Conservation (phyloP, 2,329 filamentous ascomycete genomes). For the Fusarium sp. region DNA sequence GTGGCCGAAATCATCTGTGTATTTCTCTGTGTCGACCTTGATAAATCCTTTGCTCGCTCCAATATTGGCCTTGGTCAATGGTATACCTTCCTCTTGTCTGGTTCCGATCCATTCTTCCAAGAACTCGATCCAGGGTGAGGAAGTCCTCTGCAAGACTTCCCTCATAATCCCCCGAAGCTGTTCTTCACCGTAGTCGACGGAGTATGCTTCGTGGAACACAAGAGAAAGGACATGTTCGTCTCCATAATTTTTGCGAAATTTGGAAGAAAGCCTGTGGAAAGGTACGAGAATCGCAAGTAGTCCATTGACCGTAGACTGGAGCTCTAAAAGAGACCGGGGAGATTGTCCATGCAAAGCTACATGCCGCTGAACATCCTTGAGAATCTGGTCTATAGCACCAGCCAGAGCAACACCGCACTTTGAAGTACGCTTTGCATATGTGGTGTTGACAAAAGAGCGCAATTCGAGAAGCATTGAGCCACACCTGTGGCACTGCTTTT, state of each 20-base stretch:
- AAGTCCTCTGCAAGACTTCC: conserved; percentile 74
- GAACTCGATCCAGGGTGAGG: conserved; percentile 75
- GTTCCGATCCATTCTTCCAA: conserved; percentile 83
- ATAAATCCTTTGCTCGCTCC: conserved; percentile 70
- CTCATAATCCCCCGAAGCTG: conserved; percentile 74
- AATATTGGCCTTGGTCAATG: conserved; percentile 61
- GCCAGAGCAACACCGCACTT: conserved; percentile 66
- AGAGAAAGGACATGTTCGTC: conserved; percentile 74
- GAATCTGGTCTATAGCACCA: conserved; percentile 62
- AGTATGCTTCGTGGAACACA: conserved; percentile 72
- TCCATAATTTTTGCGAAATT: conserved; percentile 58
- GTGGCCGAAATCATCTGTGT: conserved; percentile 70
- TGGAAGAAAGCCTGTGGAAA: conserved; percentile 64
- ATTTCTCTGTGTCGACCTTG: conserved; percentile 66
- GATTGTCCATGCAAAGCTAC: conserved; percentile 59
- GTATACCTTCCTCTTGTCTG: conserved; percentile 67
- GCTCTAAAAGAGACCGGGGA: conserved; percentile 64
- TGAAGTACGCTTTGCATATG: conserved; percentile 60
- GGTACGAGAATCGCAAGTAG: conserved; percentile 64
- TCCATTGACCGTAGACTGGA: conserved; percentile 64
- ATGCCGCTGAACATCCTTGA: conserved; percentile 64
- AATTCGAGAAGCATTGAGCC: conserved; percentile 63
- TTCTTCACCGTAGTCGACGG: conserved; percentile 72
- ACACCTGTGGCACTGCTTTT: conserved; percentile 62
- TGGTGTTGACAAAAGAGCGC: conserved; percentile 60